These are phyloP conservation scores for Leptomonas pyrrhocoris DNA, from an alignment of 208 protist genomes.

Conservation along the genomic window DNA sequence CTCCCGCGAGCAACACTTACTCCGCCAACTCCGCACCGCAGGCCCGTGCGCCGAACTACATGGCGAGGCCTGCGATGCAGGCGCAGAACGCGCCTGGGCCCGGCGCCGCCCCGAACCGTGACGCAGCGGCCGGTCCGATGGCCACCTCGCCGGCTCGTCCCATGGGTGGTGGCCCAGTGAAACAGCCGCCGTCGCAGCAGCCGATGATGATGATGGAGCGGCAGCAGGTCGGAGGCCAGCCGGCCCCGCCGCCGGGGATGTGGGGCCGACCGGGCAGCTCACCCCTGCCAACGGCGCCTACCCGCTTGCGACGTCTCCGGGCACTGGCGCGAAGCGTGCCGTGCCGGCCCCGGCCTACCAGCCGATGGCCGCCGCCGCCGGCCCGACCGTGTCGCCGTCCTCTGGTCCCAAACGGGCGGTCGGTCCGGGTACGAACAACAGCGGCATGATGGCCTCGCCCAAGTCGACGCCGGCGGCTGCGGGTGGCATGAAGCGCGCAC, in stretches of 20 bases:
- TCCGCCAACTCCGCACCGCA: neutral
- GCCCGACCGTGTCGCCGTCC: neutral
- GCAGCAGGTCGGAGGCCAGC: neutral
- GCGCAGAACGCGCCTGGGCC: neutral
- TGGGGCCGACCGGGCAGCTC: constrained; percentile 31
- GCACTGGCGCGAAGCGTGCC: neutral
- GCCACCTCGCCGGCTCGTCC: neutral
- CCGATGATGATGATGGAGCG: too few relatives aligned
- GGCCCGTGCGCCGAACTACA: constrained; percentile 5
- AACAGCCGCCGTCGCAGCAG: too few relatives aligned
- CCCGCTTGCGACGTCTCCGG: constrained; percentile 12
- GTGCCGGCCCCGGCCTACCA: neutral
- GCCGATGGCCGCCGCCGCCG: neutral
- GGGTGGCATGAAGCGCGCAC: constrained; percentile 1
- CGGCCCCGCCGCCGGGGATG: constrained; percentile 21
- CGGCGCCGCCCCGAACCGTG: neutral
- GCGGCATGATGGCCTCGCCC: constrained; percentile 5
- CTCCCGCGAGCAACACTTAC: neutral
- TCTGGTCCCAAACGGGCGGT: neutral
- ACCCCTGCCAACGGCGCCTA: constrained; percentile 4
- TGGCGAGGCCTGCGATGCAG: neutral
- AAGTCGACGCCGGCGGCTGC: constrained; percentile 8
- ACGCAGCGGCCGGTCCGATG: neutral
- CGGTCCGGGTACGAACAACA: too few relatives aligned
- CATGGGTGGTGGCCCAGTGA: neutral